Conservation (phyloP, 1,284 basidiomycete genomes). For the Austroboletus niveus region DNA sequence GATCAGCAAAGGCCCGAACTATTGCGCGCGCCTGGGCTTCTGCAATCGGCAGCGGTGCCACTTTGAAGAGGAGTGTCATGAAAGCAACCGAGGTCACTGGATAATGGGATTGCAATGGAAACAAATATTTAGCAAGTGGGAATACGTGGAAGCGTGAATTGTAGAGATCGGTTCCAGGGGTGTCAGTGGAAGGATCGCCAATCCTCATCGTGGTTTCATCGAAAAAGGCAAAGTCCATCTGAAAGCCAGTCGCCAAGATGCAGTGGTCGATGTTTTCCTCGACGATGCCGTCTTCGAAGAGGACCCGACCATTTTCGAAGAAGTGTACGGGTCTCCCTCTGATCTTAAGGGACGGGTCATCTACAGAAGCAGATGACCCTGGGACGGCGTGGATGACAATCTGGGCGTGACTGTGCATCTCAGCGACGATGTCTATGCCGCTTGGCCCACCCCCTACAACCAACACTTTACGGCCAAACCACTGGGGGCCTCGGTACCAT, state of each 20-base stretch:
- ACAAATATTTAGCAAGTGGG: constrained; percentile 55
- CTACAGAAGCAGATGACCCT: constrained; percentile 27
- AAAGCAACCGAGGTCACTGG: constrained; percentile 60
- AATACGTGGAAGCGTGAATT: constrained; percentile 66
- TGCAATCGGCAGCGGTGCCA: constrained; percentile 63
- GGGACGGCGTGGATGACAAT: constrained; percentile 59
- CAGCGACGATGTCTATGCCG: constrained; percentile 60
- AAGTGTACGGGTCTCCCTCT: constrained; percentile 47
- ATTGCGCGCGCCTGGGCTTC: constrained; percentile 67
- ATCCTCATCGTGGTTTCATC: constrained; percentile 32
- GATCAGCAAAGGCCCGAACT: constrained; percentile 50
- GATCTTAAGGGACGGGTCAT: constrained; percentile 40
- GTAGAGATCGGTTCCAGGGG: constrained; percentile 51
- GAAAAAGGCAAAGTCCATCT: constrained; percentile 63
- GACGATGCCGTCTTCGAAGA: constrained; percentile 57
- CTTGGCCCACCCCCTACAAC: constrained; percentile 73
- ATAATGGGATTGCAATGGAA: constrained; percentile 47
- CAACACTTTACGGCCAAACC: constrained; percentile 50
- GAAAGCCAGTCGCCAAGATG: constrained; percentile 75
- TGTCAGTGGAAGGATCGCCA: constrained; percentile 38
- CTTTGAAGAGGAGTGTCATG: constrained; percentile 54
- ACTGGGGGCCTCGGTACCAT: constrained; percentile 60
- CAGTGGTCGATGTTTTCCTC: constrained; percentile 58
- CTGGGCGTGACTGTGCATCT: constrained; percentile 45
- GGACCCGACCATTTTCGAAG: constrained; percentile 43